A percentile compares a stretch with the other conserved stretches of the same genome.
Evolutionary conservation across 2,329 filamentous ascomycete species (phyloP).

Genomic region (Sporothrix schenckii): DNA sequence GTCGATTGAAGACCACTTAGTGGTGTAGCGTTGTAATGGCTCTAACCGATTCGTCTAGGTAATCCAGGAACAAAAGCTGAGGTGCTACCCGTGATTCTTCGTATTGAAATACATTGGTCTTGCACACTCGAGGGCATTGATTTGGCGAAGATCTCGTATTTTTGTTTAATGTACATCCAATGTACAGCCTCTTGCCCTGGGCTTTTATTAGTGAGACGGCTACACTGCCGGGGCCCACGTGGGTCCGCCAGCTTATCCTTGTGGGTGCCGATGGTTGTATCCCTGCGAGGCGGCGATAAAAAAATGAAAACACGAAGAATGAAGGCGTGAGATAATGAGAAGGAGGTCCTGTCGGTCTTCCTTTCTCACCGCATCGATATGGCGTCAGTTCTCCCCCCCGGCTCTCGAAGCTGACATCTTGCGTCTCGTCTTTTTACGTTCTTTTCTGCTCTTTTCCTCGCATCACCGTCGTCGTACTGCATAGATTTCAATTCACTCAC

Average conservation of each 20-base stretch:
- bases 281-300: conserved; percentile 14
- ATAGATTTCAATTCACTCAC: background rate
- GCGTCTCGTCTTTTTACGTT: background rate
- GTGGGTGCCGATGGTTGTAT: background rate
- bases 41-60: conserved; percentile 5
- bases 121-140: background rate
- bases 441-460: background rate
- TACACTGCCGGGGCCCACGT: conserved; percentile 17
- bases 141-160: conserved; percentile 1
- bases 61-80: background rate
- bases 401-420: background rate
- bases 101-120: background rate
- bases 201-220: background rate
- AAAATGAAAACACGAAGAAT: background rate
- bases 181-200: background rate
- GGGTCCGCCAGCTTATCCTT: conserved; percentile 24
- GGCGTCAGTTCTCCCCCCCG: conserved; percentile 8
- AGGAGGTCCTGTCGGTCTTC: background rate
- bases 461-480: background rate
- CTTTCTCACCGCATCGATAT: conserved; percentile 6
- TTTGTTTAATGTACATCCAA: background rate
- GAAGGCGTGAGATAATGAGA: background rate
- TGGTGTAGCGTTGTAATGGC: conserved; percentile 12
- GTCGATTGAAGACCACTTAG: background rate
- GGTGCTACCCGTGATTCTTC: background rate